phyloP scores from a whole-genome alignment of 495 filamentous ascomycete species.

The Talaromyces borbonicus region DNA sequence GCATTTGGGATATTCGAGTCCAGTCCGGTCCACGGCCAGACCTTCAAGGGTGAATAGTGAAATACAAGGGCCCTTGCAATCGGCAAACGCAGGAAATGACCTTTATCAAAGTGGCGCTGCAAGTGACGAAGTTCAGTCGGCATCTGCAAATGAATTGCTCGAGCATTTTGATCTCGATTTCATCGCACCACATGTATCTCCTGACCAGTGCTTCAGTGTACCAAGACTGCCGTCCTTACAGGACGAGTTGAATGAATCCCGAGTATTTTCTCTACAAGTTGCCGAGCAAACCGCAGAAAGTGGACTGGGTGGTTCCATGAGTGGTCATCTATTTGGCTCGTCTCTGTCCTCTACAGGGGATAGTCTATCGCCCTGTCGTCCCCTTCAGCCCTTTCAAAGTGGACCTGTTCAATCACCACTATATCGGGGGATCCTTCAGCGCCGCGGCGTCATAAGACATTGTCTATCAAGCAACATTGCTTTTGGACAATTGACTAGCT shows the following conservation, averaged over 20 bases:
- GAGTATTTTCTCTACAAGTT: too few species aligned
- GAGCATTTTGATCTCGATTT: too few species aligned
- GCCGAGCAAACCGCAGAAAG: too few species aligned
- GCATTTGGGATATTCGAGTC: neutral
- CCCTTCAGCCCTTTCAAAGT: neutral
- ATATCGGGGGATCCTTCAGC: neutral
- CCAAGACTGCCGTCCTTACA: too few species aligned
- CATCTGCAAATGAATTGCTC: too few species aligned
- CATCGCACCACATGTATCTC: too few species aligned
- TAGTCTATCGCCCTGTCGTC: neutral
- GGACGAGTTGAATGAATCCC: too few species aligned
- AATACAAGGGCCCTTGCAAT: too few species aligned
- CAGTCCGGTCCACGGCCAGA: neutral
- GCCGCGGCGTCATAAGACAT: slow-evolving; percentile 1
- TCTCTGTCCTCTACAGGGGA: neutral
- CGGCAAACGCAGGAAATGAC: too few species aligned
- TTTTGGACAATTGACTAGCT: slow-evolving; percentile 2
- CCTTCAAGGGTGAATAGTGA: neutral
- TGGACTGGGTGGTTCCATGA: neutral
- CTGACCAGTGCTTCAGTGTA: too few species aligned
- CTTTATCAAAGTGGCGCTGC: too few species aligned
- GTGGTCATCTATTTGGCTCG: neutral
- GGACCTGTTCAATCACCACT: neutral
- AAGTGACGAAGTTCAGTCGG: too few species aligned
- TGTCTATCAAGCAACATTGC: neutral